These are phyloP conservation scores for Pseudocohnilembus persalinus DNA, from an alignment of 169 alveolate genomes.

Conservation along the genomic window DNA sequence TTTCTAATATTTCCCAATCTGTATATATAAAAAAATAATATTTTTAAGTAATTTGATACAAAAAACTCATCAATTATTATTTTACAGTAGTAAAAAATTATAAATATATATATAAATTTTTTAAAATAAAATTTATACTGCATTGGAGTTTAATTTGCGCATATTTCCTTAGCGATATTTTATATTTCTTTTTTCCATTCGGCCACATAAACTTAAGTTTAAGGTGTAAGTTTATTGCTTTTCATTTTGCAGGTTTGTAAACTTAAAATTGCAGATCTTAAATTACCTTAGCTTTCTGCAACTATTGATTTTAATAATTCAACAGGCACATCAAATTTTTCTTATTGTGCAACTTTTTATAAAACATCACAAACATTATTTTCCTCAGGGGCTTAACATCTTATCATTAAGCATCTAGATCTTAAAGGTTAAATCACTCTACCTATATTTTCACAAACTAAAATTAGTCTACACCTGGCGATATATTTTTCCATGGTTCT, in stretches of 20 bases:
- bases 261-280: conserved; percentile 88
- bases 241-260: conserved; percentile 80
- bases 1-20: conserved; percentile 62
- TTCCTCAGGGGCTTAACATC: conserved; percentile 93
- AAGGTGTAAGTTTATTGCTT: conserved; percentile 45
- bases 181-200: conserved; percentile 67
- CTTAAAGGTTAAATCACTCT: conserved; percentile 92
- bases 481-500: conserved; percentile 50
- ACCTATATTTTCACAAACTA: conserved; percentile 84
- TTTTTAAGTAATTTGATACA: conserved; percentile 18
- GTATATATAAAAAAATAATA: conserved; percentile 33
- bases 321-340: conserved; percentile 73
- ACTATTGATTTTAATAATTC: conserved; percentile 77
- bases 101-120: no score
- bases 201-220: conserved; percentile 72
- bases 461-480: conserved; percentile 81
- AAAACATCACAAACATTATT: conserved; percentile 78
- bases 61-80: background rate
- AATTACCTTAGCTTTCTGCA: conserved; percentile 73
- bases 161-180: conserved; percentile 34
- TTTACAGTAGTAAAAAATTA: background rate
- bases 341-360: conserved; percentile 67
- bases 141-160: conserved; percentile 42
- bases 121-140: conserved; percentile 6
- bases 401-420: conserved; percentile 93